Conservation (phyloP, 176 grass and related monocot species). For the Ensete glaucum region DNA sequence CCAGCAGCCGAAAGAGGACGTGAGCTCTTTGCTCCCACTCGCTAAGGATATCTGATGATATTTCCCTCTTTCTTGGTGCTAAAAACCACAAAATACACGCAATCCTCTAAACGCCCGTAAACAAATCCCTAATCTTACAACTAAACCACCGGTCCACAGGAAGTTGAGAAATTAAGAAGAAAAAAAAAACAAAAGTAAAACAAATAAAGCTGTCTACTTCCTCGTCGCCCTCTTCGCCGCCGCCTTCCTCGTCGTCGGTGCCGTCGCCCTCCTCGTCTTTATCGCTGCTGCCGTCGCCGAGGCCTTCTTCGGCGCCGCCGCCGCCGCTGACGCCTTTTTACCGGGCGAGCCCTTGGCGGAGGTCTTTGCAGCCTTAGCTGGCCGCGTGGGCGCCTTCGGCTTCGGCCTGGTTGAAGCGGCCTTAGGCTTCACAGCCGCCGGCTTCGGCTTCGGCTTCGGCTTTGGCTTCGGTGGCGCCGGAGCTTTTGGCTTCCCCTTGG, state of each 20-base stretch:
- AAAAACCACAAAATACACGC: too few relatives aligned
- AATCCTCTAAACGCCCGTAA: too few relatives aligned
- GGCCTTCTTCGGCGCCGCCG: constrained; percentile 7
- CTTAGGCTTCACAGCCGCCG: constrained; percentile 28
- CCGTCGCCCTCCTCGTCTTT: constrained; percentile 5
- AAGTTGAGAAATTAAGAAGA: constrained; percentile 5
- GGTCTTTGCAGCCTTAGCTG: constrained; percentile 30
- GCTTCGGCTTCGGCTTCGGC: constrained; percentile 27
- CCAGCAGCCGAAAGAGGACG: too few relatives aligned
- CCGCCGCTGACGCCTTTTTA: constrained; percentile 23
- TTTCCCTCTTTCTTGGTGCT: too few relatives aligned
- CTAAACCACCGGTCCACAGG: too few relatives aligned
- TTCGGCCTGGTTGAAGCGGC: constrained; percentile 16
- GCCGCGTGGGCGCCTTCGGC: neutral
- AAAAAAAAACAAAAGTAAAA: neutral
- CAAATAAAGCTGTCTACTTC: constrained; percentile 37
- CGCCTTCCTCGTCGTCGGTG: constrained; percentile 23
- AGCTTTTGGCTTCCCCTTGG: constrained; percentile 4
- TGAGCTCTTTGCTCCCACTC: too few relatives aligned
- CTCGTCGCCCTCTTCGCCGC: constrained; percentile 32
- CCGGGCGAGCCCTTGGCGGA: constrained; percentile 6
- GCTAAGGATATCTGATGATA: too few relatives aligned
- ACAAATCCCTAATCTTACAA: too few relatives aligned
- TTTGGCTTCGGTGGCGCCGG: constrained; percentile 14
- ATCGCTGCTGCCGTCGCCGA: constrained; percentile 19